These are phyloP conservation scores for Chlamydomonas reinhardtii DNA, from an alignment of 163 green algal species.

Conservation along the genomic window DNA sequence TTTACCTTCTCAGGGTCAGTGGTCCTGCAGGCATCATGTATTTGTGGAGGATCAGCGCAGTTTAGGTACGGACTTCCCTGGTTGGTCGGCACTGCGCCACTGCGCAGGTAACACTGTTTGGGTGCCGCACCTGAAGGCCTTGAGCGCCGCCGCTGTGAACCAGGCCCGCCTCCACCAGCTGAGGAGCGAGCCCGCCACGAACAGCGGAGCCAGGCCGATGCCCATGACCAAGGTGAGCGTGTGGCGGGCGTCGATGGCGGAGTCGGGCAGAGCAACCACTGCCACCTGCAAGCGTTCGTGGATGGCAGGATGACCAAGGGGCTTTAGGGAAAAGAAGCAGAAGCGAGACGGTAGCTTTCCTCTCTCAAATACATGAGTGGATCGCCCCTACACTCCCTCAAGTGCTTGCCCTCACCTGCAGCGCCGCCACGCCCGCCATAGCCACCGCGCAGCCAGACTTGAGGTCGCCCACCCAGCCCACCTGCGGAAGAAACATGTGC, in stretches of 20 bases:
- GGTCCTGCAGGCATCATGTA: neutral
- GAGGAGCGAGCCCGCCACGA: neutral
- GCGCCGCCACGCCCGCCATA: conserved; percentile 2
- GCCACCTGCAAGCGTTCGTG: neutral
- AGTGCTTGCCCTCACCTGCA: conserved; percentile 3
- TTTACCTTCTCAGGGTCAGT: conserved; percentile 7
- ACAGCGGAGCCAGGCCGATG: neutral
- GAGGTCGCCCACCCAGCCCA: conserved; percentile 26
- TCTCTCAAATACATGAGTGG: too few relatives aligned
- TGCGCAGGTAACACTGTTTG: too few relatives aligned
- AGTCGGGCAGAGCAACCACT: neutral
- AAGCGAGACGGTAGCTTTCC: too few relatives aligned
- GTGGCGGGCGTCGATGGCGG: neutral
- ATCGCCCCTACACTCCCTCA: too few relatives aligned
- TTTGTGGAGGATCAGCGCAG: too few relatives aligned
- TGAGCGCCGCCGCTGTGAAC: conserved; percentile 10
- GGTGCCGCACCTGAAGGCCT: conserved; percentile 5
- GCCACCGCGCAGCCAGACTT: conserved; percentile 13
- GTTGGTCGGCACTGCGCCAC: too few relatives aligned
- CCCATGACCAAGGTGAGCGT: conserved; percentile 22
- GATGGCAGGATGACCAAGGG: too few relatives aligned
- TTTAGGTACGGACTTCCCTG: too few relatives aligned
- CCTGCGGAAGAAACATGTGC: neutral
- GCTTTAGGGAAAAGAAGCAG: too few relatives aligned
- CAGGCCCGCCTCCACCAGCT: neutral